Percentiles rank a stretch among this genome's conserved stretches.
These are phyloP conservation scores for Draba incana DNA, from an alignment of 345 rosid genomes.

Conservation along the genomic window DNA sequence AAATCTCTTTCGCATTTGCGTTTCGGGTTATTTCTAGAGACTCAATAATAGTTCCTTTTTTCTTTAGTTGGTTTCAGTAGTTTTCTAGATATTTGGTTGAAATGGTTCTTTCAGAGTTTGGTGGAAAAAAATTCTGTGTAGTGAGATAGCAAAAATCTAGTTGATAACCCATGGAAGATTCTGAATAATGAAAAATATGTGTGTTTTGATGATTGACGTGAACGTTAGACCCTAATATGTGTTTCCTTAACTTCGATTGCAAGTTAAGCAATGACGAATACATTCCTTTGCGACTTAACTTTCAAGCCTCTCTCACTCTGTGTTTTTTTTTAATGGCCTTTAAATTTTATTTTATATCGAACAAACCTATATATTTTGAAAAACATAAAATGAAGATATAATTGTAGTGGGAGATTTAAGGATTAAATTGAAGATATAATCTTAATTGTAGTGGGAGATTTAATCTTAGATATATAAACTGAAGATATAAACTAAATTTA, in stretches of 20 bases:
- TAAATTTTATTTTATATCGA: too few species aligned
- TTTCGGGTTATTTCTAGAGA: slow-evolving; percentile 32
- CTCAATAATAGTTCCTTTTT: background rate
- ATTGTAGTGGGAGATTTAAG: too few species aligned
- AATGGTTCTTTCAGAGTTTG: slow-evolving; percentile 77
- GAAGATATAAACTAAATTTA: background rate
- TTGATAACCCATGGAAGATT: slow-evolving; percentile 37
- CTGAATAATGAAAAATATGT: slow-evolving; percentile 34
- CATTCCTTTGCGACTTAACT: slow-evolving; percentile 47
- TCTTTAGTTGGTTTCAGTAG: slow-evolving; percentile 30
- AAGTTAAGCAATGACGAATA: slow-evolving; percentile 67
- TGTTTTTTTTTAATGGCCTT: too few species aligned
- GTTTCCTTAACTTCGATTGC: slow-evolving; percentile 61
- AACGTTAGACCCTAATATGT: slow-evolving; percentile 53
- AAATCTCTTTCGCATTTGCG: slow-evolving; percentile 18
- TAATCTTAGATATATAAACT: too few species aligned
- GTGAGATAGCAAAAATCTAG: slow-evolving; percentile 35
- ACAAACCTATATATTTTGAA: too few species aligned
- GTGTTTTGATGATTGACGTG: slow-evolving; percentile 57
- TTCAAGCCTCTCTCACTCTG: slow-evolving; percentile 47
- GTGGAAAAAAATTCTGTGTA: slow-evolving; percentile 46
- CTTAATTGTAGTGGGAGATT: too few species aligned
- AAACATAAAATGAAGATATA: too few species aligned
- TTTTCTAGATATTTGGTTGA: slow-evolving; percentile 53
- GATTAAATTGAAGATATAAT: background rate